Evolutionary conservation across 2,329 filamentous ascomycete species (phyloP).

Genomic region (Zymoseptoria passerinii): DNA sequence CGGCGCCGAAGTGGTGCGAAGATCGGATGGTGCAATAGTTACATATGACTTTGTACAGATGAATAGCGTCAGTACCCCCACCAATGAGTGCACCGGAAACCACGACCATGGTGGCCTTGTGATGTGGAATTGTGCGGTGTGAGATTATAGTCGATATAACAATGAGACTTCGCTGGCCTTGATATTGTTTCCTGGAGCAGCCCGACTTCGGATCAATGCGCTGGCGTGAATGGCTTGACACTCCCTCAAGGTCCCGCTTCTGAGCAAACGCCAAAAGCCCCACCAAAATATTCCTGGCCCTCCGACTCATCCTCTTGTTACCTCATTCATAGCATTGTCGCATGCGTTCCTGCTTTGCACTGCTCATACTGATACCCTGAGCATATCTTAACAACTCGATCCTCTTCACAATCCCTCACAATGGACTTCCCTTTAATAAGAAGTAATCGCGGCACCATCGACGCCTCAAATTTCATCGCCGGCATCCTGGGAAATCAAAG

Average conservation of each 20-base stretch:
- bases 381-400: neutral
- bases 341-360: neutral
- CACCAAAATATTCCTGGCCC: neutral
- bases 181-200: no score
- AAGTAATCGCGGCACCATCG: constrained; percentile 10
- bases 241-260: no score
- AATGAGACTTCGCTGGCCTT: no score
- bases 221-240: no score
- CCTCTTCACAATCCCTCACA: neutral
- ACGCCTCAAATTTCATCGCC: constrained; percentile 21
- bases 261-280: neutral
- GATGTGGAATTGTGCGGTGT: no score
- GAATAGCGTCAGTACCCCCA: neutral
- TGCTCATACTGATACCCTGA: neutral
- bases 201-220: no score
- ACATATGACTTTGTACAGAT: neutral
- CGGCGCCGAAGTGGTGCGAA: constrained; percentile 30
- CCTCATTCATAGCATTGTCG: neutral
- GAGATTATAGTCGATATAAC: no score
- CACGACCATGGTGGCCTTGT: neutral
- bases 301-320: neutral
- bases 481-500: constrained; percentile 24
- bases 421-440: constrained; percentile 21
- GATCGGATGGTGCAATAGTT: constrained; percentile 22
- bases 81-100: neutral